Conservation (phyloP, 163 green algal genomes). For the Volvox carteri region DNA sequence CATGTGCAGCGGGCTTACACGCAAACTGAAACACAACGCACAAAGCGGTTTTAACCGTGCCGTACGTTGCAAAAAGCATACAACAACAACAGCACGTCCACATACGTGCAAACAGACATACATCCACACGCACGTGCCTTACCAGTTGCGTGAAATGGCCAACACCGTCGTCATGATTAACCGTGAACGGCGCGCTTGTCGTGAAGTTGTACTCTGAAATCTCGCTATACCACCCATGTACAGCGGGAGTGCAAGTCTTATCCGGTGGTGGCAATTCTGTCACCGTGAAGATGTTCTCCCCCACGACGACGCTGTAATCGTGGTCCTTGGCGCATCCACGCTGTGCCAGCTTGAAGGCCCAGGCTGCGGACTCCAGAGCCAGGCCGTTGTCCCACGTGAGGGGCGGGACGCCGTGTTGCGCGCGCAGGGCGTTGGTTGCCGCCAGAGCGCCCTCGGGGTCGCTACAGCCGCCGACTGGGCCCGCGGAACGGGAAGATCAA, state of each 20-base stretch:
- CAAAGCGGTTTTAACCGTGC: no score
- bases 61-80: no score
- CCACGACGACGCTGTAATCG: background rate
- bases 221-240: background rate
- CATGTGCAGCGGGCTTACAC: no score
- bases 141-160: slow-evolving; percentile 18
- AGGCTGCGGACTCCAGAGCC: background rate
- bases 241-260: background rate
- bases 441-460: background rate
- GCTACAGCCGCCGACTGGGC: background rate
- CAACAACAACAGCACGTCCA: background rate
- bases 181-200: background rate
- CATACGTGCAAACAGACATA: background rate
- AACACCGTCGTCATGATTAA: background rate
- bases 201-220: background rate
- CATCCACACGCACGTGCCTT: background rate
- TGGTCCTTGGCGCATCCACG: background rate
- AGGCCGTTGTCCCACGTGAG: background rate
- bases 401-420: background rate
- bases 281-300: background rate
- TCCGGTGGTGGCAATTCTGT: background rate
- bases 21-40: no score
- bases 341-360: background rate
- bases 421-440: background rate
- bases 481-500: no score